These are phyloP conservation scores for Pilaira anomala DNA, from an alignment of 192 early-diverging fungal genomes.

Conservation along the genomic window DNA sequence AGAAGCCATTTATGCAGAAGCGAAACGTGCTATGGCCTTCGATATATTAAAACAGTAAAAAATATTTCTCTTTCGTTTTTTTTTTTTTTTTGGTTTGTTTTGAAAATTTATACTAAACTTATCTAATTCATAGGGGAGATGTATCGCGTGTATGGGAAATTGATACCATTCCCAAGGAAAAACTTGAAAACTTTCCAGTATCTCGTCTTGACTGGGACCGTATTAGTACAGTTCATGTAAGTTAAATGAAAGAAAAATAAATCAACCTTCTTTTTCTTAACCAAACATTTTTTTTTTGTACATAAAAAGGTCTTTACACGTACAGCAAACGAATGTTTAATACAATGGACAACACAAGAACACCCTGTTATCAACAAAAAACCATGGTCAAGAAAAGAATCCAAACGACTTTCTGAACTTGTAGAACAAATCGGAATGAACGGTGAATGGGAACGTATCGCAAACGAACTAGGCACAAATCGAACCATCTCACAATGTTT, in stretches of 20 bases:
- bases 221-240: conserved; percentile 20
- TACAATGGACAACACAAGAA: conserved; percentile 76
- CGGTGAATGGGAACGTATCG: conserved; percentile 67
- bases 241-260: not conserved
- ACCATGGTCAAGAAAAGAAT: conserved; percentile 63
- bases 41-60: conserved; percentile 19
- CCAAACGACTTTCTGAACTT: conserved; percentile 40
- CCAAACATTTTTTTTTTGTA: not conserved
- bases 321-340: conserved; percentile 67
- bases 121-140: conserved; percentile 1
- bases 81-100: too few species aligned
- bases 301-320: conserved; percentile 50
- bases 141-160: conserved; percentile 21
- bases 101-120: too few species aligned
- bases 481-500: conserved; percentile 76
- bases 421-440: conserved; percentile 42
- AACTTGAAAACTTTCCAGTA: conserved; percentile 11
- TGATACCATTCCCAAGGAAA: conserved; percentile 8
- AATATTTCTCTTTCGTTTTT: not conserved
- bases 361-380: conserved; percentile 75
- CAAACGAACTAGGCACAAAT: conserved; percentile 57
- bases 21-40: conserved; percentile 14
- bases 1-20: conserved; percentile 22
- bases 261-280: not conserved
- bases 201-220: conserved; percentile 17